Evolutionary conservation across 306 rosid species (phyloP).

Genomic region (Trifolium pratense): DNA sequence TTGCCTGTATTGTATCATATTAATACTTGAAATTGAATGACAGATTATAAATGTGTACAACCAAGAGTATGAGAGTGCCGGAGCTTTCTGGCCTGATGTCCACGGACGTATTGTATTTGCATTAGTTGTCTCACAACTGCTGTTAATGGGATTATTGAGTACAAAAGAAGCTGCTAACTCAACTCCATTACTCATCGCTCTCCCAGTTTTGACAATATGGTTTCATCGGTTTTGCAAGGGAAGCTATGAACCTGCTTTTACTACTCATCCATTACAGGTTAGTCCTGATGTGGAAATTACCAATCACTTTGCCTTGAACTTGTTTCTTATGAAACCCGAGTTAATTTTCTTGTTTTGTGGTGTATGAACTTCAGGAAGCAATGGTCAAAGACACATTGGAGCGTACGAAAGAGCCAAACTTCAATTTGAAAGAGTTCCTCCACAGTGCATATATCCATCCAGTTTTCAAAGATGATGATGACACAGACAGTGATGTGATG

Average conservation of each 20-base stretch:
- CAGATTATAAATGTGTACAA: slow-evolving; percentile 96
- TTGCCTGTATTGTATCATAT: background rate
- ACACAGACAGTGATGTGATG: slow-evolving; percentile 52
- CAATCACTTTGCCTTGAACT: slow-evolving; percentile 15
- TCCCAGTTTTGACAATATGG: slow-evolving; percentile 84
- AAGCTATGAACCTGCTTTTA: slow-evolving; percentile 85
- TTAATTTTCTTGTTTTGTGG: slow-evolving; percentile 1
- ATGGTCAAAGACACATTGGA: slow-evolving; percentile 94
- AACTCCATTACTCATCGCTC: slow-evolving; percentile 87
- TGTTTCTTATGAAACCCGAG: background rate
- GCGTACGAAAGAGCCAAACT: slow-evolving; percentile 80
- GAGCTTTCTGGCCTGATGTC: slow-evolving; percentile 92
- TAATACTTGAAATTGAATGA: slow-evolving; percentile 33
- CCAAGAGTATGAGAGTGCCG: slow-evolving; percentile 97
- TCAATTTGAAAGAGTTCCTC: slow-evolving; percentile 80
- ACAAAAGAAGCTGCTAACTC: slow-evolving; percentile 89
- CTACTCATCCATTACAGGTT: slow-evolving; percentile 86
- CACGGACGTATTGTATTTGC: slow-evolving; percentile 45
- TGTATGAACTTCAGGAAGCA: slow-evolving; percentile 71
- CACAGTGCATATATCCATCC: slow-evolving; percentile 83
- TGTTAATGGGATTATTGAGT: slow-evolving; percentile 85
- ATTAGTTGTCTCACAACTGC: slow-evolving; percentile 79
- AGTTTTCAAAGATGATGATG: slow-evolving; percentile 74
- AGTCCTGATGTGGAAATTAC: slow-evolving; percentile 24
- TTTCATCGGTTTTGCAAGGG: slow-evolving; percentile 84